Evolutionary conservation across 2,329 filamentous ascomycete species (phyloP).

Genomic region (Fusarium oligoseptatum): DNA sequence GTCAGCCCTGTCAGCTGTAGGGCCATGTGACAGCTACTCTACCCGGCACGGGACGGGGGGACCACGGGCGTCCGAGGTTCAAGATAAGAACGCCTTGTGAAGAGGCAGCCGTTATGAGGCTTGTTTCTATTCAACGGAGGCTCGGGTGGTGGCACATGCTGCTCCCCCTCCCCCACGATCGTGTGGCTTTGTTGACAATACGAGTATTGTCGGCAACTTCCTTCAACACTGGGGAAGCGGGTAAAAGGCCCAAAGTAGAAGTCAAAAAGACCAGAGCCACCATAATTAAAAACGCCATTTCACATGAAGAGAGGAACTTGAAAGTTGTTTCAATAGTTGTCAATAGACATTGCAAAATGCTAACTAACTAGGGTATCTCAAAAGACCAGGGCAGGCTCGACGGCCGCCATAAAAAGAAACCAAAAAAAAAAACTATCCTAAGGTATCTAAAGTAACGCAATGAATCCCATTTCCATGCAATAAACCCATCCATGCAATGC

Average conservation of each 20-base stretch:
- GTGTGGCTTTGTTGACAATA: conserved; percentile 7
- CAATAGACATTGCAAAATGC: conserved; percentile 27
- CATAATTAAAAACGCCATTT: conserved; percentile 19
- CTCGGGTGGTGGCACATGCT: conserved; percentile 28
- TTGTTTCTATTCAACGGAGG: conserved; percentile 17
- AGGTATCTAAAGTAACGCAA: conserved; percentile 36
- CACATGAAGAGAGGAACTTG: conserved; percentile 21
- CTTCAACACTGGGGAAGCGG: not conserved
- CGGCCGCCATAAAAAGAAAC: conserved; percentile 18
- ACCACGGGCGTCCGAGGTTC: conserved; percentile 28
- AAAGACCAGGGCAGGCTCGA: conserved; percentile 35
- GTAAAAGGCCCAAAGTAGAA: not conserved
- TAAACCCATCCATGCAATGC: conserved; percentile 10
- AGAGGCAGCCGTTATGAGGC: conserved; percentile 13
- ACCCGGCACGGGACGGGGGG: conserved; percentile 32
- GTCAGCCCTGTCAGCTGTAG: conserved; percentile 14
- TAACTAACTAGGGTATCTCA: conserved; percentile 41
- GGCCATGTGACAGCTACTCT: conserved; percentile 26
- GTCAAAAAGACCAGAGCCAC: conserved; percentile 1
- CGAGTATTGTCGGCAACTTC: conserved; percentile 16
- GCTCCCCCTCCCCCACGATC: not conserved
- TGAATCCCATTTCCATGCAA: conserved; percentile 24
- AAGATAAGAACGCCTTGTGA: conserved; percentile 16
- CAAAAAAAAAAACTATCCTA: conserved; percentile 34
- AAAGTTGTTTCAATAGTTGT: conserved; percentile 2